Evolutionary conservation across 2,329 filamentous ascomycete genomes (phyloP), one percentile per base, ranked within the genome.

Genomic region (Xylariaceae sp.): DNA sequence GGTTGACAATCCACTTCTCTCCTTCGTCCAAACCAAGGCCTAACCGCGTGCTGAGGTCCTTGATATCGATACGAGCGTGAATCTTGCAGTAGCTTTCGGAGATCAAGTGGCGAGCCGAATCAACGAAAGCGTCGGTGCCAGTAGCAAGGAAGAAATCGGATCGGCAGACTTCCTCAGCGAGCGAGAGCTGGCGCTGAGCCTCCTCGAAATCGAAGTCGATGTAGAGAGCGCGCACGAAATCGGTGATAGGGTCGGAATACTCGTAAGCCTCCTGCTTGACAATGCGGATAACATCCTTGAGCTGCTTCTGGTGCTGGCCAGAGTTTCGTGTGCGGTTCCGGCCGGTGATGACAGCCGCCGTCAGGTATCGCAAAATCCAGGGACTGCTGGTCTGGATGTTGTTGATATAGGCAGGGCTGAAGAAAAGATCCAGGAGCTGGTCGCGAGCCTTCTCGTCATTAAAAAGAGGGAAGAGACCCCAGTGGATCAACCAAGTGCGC

Each of bases 41-140:
- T 61, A 99, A 86, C 74, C 94, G 90, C 65, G 87, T 88, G 66
- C 92, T 96, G 61, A 99, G 85, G 70, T 97, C 94, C 84, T 92
- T 92, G 75, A 99, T 97, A 75, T 97, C 93, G 74, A 99, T 99
- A 69, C 93, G 85, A 74, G 96, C 92, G 77, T 97, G 95, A 74
- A 99, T 99, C 85, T 97, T 97, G 90, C 94, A 99, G 84, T 99
- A 99, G 75, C 87, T 92, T 82, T 99, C 94, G 57, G 93, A 97
- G 75, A 99, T 97, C 62, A 99, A 82, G 81, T 99, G 94, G 72
- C 94, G 85, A 45, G 94, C 94, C 53, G 91, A 88, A 72, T 97
- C 93, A 65, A 99, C 90, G 73, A 99, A 99, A 48, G 86, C 82
- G 69, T 97, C 93, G 39, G 90, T 87, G 2, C 89, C 85, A 17